Base-by-base conservation (phyloP, 768 basidiomycete species). In the Coprinopsis marcescibilis region DNA sequence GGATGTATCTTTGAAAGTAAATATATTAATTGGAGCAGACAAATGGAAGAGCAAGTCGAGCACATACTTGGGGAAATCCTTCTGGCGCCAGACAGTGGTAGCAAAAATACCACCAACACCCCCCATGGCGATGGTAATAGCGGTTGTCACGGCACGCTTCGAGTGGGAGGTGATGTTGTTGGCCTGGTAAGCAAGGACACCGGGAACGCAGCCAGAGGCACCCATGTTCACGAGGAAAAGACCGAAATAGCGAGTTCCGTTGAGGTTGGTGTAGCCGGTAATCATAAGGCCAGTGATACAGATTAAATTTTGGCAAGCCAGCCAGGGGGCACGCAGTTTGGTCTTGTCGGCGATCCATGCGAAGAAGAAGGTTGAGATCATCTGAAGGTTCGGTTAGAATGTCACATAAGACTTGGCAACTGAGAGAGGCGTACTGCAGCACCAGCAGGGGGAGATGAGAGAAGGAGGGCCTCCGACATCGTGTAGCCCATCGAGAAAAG, bases 91-190 rank as follows among this genome's bases (percentile, higher is more conserved):
- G 49, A 67, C 63, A 32, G 61, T 65, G 3, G 67, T 66, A 12
- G 67, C 67, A 25, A 69, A 56, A 46, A 70, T 65, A 24, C 68
- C 68, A 15, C 67, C 67, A 26, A 70, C 57, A 17, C 68, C 68
- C 15, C 65, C 67, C 40, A 65, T 60, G 1, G 60, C 57, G 39
- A 66, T 57, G 25, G 64, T 63, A 14, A 61, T 45, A 3, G 67
- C 68, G 7, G 64, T 69, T 15, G 65, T 63, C 10, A 73, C 67
- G 14, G 69, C 57, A 35, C 70, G 66, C 56, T 70, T 68, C 27
- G 55, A 59, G 51, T 69, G 64, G 2, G 62, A 59, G 12, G 62
- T 60, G 17, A 67, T 54, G 49, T 68, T 68, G 41, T 69, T 69
- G 33, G 65, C 54, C 34, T 55, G 59, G 50, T 70, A 70, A 45